Base-by-base conservation (phyloP, 805 yeast species). In the Teunomyces funiuensis region DNA sequence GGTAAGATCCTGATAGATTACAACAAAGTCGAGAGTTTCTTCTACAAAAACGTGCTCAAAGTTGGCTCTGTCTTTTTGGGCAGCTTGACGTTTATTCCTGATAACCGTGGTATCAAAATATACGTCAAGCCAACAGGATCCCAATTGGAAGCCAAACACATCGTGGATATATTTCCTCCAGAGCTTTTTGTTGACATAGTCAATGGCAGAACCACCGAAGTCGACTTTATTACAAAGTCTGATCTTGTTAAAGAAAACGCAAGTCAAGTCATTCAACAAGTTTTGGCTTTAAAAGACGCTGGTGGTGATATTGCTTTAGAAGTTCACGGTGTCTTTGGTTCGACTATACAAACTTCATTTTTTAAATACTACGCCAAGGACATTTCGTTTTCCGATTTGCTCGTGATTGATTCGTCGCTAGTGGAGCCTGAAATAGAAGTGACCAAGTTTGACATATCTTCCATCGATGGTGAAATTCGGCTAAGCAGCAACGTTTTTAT, bases 1-100 rank as follows among this genome's bases (percentile, higher is more conserved):
- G 65, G 64, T 3, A 37, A 55, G 0, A 39, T 66, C 2, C 33
- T 45, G 5, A 49, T 66, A 11, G 43, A 66, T 45, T 69, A 67
- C 45, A 58, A 53, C 36, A 42, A 52, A 6, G 49, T 66, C 5
- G 17, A 48, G 23, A 60, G 52, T 37, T 15, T 36, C 2, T 6
- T 64, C 3, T 59, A 59, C 38, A 50, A 57, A 16, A 38, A 44
- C 18, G 28, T 57, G 1, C 40, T 62, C 20, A 55, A 53, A 33
- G 20, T 52, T 2, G 55, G 54, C 0, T 58, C 63, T 2, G 31
- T 52, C 2, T 6, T 57, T 2, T 23, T 61, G 10, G 67, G 71
- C 1, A 40, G 51, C 0, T 51, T 65, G 1, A 45, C 51, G 3
- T 46, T 65, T 8, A 33, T 47, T 2, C 57, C 65, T 6, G 44